Percentiles rank a stretch among this genome's conserved stretches.
phyloP scores from a whole-genome alignment of 2,329 filamentous ascomycete species.

The Gnomoniopsis sp. region DNA sequence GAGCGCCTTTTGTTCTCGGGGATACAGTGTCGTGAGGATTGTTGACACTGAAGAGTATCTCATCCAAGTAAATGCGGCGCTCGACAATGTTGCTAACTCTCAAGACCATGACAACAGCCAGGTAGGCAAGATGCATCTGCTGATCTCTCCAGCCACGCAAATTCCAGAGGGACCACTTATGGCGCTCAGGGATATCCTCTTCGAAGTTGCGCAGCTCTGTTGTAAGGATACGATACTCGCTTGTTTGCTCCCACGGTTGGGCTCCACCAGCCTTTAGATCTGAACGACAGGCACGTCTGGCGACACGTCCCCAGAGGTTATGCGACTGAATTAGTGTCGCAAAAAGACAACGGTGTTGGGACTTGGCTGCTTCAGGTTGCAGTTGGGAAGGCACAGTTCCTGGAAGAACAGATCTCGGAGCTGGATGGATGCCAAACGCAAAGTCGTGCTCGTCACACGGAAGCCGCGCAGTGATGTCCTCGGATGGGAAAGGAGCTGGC shows the following conservation, averaged over 20 bases:
- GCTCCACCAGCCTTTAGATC: constrained; percentile 13
- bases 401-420: constrained; percentile 28
- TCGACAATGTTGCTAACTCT: constrained; percentile 34
- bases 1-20: constrained; percentile 20
- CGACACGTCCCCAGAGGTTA: constrained; percentile 34
- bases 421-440: constrained; percentile 30
- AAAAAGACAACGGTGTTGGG: constrained; percentile 31
- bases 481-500: constrained; percentile 29
- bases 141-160: constrained; percentile 33
- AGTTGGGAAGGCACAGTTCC: constrained; percentile 29
- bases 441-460: constrained; percentile 36
- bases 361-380: constrained; percentile 24
- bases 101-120: constrained; percentile 33
- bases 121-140: constrained; percentile 32
- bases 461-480: constrained; percentile 33
- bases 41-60: constrained; percentile 23
- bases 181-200: constrained; percentile 26
- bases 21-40: constrained; percentile 9
- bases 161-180: constrained; percentile 34
- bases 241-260: constrained; percentile 23
- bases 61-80: constrained; percentile 31
- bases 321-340: constrained; percentile 35
- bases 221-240: constrained; percentile 24
- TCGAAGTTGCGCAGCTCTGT: constrained; percentile 26
- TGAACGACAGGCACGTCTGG: constrained; percentile 25